phyloP scores from a whole-genome alignment of 192 early-diverging fungal genomes.

The Linnemannia zychae region DNA sequence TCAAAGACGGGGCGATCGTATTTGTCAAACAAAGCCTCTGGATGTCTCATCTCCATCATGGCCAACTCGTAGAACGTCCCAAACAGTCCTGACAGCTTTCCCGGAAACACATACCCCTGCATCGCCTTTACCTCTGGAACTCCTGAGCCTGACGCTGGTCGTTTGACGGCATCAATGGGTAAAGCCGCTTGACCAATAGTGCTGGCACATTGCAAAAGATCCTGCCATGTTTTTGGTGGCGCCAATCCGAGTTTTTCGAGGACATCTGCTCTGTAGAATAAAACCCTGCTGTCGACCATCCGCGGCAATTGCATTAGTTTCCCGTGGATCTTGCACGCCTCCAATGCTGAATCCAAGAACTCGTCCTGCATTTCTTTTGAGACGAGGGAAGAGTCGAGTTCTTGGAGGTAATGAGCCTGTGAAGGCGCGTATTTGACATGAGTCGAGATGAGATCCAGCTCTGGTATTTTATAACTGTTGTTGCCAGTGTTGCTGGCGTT shows the following conservation, averaged over 20 bases:
- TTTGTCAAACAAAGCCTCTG: conserved; percentile 26
- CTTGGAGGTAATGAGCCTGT: conserved; percentile 35
- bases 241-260: conserved; percentile 19
- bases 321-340: conserved; percentile 33
- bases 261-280: conserved; percentile 34
- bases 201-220: conserved; percentile 10
- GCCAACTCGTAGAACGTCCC: conserved; percentile 50
- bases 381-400: conserved; percentile 11
- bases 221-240: conserved; percentile 24
- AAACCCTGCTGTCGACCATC: conserved; percentile 44
- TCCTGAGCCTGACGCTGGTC: not conserved
- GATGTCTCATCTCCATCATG: conserved; percentile 36
- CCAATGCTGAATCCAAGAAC: conserved; percentile 33
- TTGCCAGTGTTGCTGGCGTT: not conserved
- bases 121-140: not conserved
- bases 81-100: conserved; percentile 43
- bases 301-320: conserved; percentile 36
- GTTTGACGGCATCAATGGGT: not conserved
- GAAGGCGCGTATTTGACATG: conserved; percentile 51
- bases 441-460: conserved; percentile 32
- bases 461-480: not conserved
- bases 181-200: not conserved
- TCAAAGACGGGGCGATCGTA: conserved; percentile 29
- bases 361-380: conserved; percentile 5
- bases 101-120: conserved; percentile 43